Conservation (phyloP, 768 basidiomycete genomes). For the Suillus fuscotomentosus region DNA sequence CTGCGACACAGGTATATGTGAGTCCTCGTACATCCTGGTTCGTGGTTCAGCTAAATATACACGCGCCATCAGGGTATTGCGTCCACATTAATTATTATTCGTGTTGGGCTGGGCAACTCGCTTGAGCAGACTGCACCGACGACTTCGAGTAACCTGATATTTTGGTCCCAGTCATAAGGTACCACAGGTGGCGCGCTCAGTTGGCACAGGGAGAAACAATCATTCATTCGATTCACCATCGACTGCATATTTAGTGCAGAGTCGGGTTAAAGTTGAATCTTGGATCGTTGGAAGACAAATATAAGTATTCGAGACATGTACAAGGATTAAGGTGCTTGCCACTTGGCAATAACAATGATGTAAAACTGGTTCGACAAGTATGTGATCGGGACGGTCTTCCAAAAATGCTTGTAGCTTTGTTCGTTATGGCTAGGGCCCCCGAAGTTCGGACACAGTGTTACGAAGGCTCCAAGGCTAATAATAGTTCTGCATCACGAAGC, state of each 20-base stretch:
- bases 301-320: neutral
- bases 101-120: constrained; percentile 15
- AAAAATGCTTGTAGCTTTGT: neutral
- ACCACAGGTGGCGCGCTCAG: neutral
- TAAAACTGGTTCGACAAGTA: neutral
- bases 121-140: neutral
- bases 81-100: constrained; percentile 17
- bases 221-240: neutral
- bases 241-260: neutral
- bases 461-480: neutral
- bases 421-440: neutral
- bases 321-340: neutral
- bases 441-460: neutral
- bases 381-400: neutral
- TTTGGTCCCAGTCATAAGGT: neutral
- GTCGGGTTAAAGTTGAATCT: neutral
- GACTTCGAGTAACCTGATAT: neutral
- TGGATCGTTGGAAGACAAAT: neutral
- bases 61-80: constrained; percentile 12
- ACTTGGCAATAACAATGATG: neutral
- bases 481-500: neutral
- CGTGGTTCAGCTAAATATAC: neutral
- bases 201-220: neutral
- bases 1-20: constrained; percentile 31
- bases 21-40: constrained; percentile 1